Evolutionary conservation across 2,329 filamentous ascomycete species (phyloP).

Genomic region (Phyllosticta citriasiana): DNA sequence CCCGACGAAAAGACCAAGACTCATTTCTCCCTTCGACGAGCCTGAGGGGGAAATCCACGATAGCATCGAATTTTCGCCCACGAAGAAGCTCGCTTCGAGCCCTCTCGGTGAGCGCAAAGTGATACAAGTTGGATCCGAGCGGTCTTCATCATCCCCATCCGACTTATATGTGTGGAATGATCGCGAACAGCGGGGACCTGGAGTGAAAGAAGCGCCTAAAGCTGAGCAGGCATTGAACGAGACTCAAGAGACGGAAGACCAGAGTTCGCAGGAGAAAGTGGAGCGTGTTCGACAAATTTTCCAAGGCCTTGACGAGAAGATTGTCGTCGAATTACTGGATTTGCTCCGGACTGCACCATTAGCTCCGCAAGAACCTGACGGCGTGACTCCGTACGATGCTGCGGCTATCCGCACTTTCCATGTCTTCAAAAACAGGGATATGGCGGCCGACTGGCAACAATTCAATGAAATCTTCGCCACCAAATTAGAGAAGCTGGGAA

Average conservation of each 20-base stretch:
- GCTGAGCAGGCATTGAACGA: background rate
- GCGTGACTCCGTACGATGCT: background rate
- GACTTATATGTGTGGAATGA: background rate
- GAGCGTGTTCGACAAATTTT: background rate
- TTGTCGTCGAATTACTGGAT: background rate
- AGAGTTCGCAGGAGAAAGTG: background rate
- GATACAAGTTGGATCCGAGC: background rate
- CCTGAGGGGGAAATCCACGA: background rate
- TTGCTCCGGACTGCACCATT: background rate
- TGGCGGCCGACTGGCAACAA: background rate
- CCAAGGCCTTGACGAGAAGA: background rate
- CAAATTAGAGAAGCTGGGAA: background rate
- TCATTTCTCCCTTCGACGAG: background rate
- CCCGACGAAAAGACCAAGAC: background rate
- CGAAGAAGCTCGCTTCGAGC: background rate
- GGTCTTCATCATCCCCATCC: background rate
- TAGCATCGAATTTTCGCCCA: slow-evolving; percentile 1
- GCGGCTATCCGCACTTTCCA: background rate
- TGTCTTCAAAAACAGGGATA: background rate
- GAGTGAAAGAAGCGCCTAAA: background rate
- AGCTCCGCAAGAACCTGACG: background rate
- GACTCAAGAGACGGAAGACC: background rate
- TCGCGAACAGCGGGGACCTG: background rate
- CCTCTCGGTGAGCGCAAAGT: background rate
- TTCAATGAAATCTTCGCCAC: background rate